Conservation (phyloP, 2,329 filamentous ascomycete genomes). For the Venturia effusa region DNA sequence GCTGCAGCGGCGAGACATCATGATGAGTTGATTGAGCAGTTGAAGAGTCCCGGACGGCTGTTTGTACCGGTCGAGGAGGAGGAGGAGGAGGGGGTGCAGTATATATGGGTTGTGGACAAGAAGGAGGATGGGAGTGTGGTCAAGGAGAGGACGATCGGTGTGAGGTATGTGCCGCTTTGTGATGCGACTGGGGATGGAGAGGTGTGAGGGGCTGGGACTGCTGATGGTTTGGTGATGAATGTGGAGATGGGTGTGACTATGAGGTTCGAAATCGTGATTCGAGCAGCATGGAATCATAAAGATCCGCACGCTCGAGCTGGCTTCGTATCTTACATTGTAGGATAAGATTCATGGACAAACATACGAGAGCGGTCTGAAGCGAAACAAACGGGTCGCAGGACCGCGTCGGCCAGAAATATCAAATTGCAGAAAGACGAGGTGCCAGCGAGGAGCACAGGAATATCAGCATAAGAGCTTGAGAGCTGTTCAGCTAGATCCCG, state of each 20-base stretch:
- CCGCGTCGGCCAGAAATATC: too few relatives aligned
- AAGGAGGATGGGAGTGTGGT: constrained; percentile 50
- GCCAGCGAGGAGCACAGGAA: too few relatives aligned
- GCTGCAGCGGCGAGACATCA: constrained; percentile 72
- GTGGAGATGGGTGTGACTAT: not conserved
- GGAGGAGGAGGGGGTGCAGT: constrained; percentile 43
- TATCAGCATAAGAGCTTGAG: too few relatives aligned
- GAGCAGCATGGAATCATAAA: not conserved
- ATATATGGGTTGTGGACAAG: constrained; percentile 68
- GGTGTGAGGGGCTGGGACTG: not conserved
- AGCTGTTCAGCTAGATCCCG: too few relatives aligned
- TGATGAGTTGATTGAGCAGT: constrained; percentile 59
- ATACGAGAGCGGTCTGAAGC: too few relatives aligned
- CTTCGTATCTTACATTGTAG: not conserved
- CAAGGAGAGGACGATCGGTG: constrained; percentile 54
- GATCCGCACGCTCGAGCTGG: not conserved
- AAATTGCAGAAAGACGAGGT: too few relatives aligned
- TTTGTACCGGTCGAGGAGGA: constrained; percentile 62
- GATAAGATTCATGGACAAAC: too few relatives aligned
- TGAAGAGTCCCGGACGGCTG: constrained; percentile 65
- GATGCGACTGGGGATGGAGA: constrained; percentile 44
- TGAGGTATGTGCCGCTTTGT: constrained; percentile 68
- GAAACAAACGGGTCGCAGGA: too few relatives aligned
- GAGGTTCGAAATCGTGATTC: not conserved
- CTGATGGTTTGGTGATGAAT: not conserved